Evolutionary conservation across 1,139 yeast genomes (phyloP).

Genomic region (Geotrichum restrictum): DNA sequence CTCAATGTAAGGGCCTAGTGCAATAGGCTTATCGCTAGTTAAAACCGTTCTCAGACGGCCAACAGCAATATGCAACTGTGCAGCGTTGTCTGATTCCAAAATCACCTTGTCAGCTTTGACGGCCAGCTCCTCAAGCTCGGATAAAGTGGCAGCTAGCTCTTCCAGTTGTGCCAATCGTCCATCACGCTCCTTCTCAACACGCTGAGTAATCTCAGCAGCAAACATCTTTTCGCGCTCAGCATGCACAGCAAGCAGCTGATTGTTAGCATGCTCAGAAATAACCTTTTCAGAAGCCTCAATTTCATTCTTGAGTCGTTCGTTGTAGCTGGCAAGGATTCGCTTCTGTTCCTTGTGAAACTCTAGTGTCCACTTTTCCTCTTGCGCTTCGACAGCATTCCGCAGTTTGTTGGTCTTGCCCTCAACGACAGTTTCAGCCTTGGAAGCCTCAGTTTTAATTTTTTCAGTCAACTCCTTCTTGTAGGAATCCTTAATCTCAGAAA

Average conservation of each 20-base stretch:
- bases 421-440: slow-evolving; percentile 23
- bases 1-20: slow-evolving; percentile 40
- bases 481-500: slow-evolving; percentile 29
- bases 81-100: slow-evolving; percentile 52
- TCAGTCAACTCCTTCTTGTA: slow-evolving; percentile 29
- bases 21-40: slow-evolving; percentile 37
- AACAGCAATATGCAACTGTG: slow-evolving; percentile 55
- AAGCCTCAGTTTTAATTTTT: slow-evolving; percentile 21
- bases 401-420: slow-evolving; percentile 31
- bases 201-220: slow-evolving; percentile 57
- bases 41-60: slow-evolving; percentile 52
- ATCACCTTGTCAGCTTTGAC: slow-evolving; percentile 56
- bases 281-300: slow-evolving; percentile 65
- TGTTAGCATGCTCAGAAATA: slow-evolving; percentile 71
- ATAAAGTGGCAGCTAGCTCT: slow-evolving; percentile 55
- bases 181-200: slow-evolving; percentile 74
- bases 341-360: slow-evolving; percentile 61
- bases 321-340: slow-evolving; percentile 60
- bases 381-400: slow-evolving; percentile 44
- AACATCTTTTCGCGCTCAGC: slow-evolving; percentile 69
- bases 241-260: slow-evolving; percentile 68
- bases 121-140: slow-evolving; percentile 57
- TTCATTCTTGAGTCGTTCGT: slow-evolving; percentile 58
- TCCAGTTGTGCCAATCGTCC: slow-evolving; percentile 72
- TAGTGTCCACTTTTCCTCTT: slow-evolving; percentile 52